Evolutionary conservation across 163 green algal genomes (phyloP), one percentile per base, ranked within the genome.

Genomic region (Prototheca wickerhamii): DNA sequence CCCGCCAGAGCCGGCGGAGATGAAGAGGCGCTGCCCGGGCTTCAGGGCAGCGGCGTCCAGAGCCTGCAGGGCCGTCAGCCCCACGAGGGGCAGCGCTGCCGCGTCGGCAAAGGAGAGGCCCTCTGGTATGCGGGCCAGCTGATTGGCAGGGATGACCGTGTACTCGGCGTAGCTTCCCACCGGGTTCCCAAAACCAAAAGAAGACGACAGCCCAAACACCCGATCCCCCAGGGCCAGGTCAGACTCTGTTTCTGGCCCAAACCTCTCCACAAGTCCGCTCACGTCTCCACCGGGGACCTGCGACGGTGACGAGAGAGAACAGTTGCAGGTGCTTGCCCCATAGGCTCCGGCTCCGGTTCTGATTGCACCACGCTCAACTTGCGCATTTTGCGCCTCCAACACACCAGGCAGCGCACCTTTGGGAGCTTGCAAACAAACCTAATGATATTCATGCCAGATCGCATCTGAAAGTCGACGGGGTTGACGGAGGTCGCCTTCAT

Each of bases 11-110:
- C 72, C 82, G 1, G 63, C 78, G 46, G 75, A 75, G 31, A 89
- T 66, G 43, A 87, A 58, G 61, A 85, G 78, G 0, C 70, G 63
- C 72, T 82, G 65, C 3, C 82, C 82, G n/a, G 30, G 23, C 65
- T 78, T 66, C 2, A 76, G 73, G 55, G 76, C 71, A 25, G 62
- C 74, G 17, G 60, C 25, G 29, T 76, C 57, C 55, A 89, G 67
- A 6, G 77, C 80, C 67, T 78, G 69, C 73, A 68, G 86, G 8
- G 80, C 80, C 26, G 77, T 86, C 57, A 88, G 64, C 1, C 65
- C 67, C 28, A 76, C 77, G 20, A 88, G 72, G 0, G 79, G 79
- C 42, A 68, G n/a, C 25, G 40, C 52, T 1, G 52, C 67, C 0
- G 59, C 67, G 52, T 77, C 15, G 57, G 50, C 4, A 32, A 28